Percentiles rank a stretch among this genome's conserved stretches.
phyloP scores from a whole-genome alignment of 441 rosid genomes.

The Geranium incanum region DNA sequence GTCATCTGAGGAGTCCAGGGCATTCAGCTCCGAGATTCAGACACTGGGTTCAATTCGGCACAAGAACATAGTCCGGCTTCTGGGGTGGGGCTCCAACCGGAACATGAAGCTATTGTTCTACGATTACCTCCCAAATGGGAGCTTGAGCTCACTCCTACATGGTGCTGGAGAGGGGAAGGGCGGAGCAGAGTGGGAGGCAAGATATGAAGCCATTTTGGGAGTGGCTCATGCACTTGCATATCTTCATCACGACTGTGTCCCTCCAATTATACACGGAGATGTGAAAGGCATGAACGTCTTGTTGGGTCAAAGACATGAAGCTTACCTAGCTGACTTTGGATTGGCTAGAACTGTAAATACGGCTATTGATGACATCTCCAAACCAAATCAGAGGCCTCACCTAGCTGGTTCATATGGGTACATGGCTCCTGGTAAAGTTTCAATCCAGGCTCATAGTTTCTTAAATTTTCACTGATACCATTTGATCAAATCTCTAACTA shows the following conservation, averaged over 20 bases:
- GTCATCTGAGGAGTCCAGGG: constrained; percentile 21
- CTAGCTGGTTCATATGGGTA: constrained; percentile 26
- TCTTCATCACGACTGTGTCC: constrained; percentile 27
- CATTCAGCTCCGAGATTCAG: constrained; percentile 20
- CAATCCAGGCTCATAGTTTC: background rate
- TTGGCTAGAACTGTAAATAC: constrained; percentile 14
- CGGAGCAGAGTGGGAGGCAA: constrained; percentile 20
- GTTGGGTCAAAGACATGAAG: constrained; percentile 20
- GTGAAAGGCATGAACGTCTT: constrained; percentile 26
- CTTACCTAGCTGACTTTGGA: constrained; percentile 26
- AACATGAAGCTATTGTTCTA: constrained; percentile 22
- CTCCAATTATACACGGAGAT: constrained; percentile 23
- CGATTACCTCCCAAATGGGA: constrained; percentile 27
- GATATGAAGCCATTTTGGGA: constrained; percentile 19
- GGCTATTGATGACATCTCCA: background rate
- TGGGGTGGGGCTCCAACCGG: constrained; percentile 25
- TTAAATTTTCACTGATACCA: background rate
- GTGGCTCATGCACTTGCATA: constrained; percentile 23
- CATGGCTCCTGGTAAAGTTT: constrained; percentile 23
- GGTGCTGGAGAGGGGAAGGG: constrained; percentile 20
- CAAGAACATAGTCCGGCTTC: constrained; percentile 23
- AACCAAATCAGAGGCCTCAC: constrained; percentile 17
- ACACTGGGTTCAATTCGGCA: constrained; percentile 23
- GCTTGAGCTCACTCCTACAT: constrained; percentile 23
- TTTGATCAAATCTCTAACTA: background rate